Evolutionary conservation across 208 protist genomes (phyloP), one percentile per base, ranked within the genome.

Genomic region (Trypanosoma cruzi): DNA sequence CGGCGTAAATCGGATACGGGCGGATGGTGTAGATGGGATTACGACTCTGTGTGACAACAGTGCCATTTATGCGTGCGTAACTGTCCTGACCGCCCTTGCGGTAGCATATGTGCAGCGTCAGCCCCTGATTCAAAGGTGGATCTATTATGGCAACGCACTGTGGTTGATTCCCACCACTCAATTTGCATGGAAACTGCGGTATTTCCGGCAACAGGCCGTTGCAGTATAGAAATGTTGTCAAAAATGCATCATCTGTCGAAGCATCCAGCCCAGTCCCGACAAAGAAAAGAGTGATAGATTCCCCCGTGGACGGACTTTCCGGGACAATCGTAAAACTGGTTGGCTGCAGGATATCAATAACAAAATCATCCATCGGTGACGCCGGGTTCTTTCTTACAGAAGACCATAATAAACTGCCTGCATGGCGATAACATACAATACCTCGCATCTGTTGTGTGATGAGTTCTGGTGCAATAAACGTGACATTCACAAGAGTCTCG

Each of bases 341-440:
- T 4, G 92, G 92, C 75, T 97, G 88, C 68, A 97, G 80, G 14
- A 90, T 63, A 28, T 85, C 77, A 42, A 97, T 85, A 28, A 82
- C 88, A 67, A 95, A 95, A 67, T 95, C 88, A 0, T 79, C 73
- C 29, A 13, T 42, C 7, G 44, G 59, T 13, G 62, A 29, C 44
- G 57, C 75, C 46, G 73, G 18, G 18, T 73, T 55, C 28, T 74
- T 78, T 75, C 86, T 89, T 11, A 79, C 86, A 18, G 75, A 53
- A 5, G 87, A 82, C 84, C 86, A 94, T 55, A 93, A 67, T 20
- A 40, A 59, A 18, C 57, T 82, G 8, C 36, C 44, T 2, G 70
- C 48, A 61, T 73, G 80, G 28, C 54, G 76, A 80, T 97, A 97
- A 75, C 92, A 97, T 28, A 97, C 80, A 70, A 64, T 64, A 10